Conservation (phyloP, 139 green algal genomes). For the Dunaliella sp. region DNA sequence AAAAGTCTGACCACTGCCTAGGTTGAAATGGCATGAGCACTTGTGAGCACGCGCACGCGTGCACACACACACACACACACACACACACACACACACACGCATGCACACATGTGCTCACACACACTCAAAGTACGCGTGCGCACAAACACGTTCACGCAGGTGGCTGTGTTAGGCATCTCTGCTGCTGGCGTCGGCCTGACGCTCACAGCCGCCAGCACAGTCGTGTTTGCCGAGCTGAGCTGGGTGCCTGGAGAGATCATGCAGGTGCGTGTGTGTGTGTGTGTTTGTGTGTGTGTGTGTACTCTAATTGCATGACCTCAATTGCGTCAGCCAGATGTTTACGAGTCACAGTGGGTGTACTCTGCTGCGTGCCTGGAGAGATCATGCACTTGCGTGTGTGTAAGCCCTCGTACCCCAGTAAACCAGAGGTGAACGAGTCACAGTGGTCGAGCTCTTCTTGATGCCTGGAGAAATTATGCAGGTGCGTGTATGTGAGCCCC, state of each 20-base stretch:
- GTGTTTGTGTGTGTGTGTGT: no score
- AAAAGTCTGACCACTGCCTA: no score
- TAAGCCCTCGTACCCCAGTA: no score
- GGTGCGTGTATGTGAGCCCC: background rate
- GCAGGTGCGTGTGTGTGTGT: slow-evolving; percentile 36
- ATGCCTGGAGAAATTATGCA: background rate
- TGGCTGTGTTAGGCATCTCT: slow-evolving; percentile 70
- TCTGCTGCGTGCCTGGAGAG: slow-evolving; percentile 63
- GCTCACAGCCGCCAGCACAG: slow-evolving; percentile 60
- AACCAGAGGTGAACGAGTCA: no score
- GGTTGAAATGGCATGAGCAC: no score
- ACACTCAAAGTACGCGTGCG: no score
- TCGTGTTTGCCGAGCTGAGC: slow-evolving; percentile 59
- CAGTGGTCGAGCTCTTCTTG: background rate
- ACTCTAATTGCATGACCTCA: no score
- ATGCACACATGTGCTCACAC: no score
- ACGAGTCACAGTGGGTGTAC: slow-evolving; percentile 62
- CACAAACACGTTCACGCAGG: no score
- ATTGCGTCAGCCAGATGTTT: slow-evolving; percentile 79
- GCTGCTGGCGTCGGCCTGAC: slow-evolving; percentile 82
- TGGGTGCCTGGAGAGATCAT: slow-evolving; percentile 71
- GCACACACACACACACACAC: no score
- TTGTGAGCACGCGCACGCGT: no score
- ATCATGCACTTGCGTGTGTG: slow-evolving; percentile 56
- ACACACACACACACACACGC: no score